These are phyloP conservation scores for Litsea cubeba DNA, from an alignment of 164 flowering plant genomes.

Conservation along the genomic window DNA sequence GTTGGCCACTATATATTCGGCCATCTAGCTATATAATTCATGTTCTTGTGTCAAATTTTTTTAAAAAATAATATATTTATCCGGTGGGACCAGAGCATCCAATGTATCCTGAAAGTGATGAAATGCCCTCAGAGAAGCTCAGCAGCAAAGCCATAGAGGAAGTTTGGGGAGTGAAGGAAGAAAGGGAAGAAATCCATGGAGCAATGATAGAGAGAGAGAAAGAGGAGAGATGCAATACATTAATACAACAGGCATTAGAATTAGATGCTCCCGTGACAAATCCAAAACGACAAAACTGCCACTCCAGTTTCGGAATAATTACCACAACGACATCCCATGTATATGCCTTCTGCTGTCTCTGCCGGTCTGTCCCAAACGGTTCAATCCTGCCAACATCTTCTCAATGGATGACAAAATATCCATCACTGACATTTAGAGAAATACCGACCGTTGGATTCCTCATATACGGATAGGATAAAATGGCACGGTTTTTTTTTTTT, in stretches of 20 bases:
- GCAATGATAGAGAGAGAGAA: conserved; percentile 5
- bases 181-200: neutral
- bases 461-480: neutral
- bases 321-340: conserved; percentile 5
- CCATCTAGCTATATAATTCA: too few relatives aligned
- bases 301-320: neutral
- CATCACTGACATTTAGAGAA: neutral
- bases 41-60: too few relatives aligned
- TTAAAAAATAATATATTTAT: too few relatives aligned
- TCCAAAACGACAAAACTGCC: conserved; percentile 6
- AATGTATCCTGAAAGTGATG: too few relatives aligned
- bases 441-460: conserved; percentile 3
- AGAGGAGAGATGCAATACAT: neutral
- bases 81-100: too few relatives aligned
- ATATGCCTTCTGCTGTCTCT: neutral
- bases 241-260: neutral
- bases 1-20: too few relatives aligned
- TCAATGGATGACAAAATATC: neutral
- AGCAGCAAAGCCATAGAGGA: too few relatives aligned
- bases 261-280: conserved; percentile 2
- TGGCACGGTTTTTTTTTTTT: neutral
- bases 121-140: too few relatives aligned
- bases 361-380: neutral
- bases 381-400: neutral
- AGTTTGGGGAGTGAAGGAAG: neutral